A percentile compares a stretch with the other conserved stretches of the same genome.
phyloP scores from a whole-genome alignment of 345 rosid genomes.

The Geranium rotundifolium region DNA sequence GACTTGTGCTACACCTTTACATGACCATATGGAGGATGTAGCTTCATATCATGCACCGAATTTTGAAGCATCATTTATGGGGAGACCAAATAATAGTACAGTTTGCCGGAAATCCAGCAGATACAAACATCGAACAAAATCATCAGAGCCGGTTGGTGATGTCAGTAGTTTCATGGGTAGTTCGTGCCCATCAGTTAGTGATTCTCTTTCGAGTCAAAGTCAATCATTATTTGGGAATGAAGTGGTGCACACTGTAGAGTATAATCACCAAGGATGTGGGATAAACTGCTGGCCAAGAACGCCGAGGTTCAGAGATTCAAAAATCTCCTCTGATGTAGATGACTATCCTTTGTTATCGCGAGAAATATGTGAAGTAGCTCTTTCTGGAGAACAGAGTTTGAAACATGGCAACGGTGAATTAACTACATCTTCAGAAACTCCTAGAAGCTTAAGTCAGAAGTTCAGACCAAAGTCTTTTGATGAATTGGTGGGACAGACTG shows the following conservation, averaged over 20 bases:
- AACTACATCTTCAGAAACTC: slow-evolving; percentile 28
- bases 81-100: slow-evolving; percentile 13
- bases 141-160: slow-evolving; percentile 37
- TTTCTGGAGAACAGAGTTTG: slow-evolving; percentile 19
- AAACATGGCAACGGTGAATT: slow-evolving; percentile 22
- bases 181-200: slow-evolving; percentile 38
- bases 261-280: slow-evolving; percentile 47
- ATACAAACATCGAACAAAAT: slow-evolving; percentile 17
- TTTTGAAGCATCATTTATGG: slow-evolving; percentile 23
- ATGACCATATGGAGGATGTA: slow-evolving; percentile 31
- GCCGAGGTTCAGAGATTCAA: slow-evolving; percentile 54
- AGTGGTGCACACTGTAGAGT: slow-evolving; percentile 29
- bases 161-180: slow-evolving; percentile 40
- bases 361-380: slow-evolving; percentile 19
- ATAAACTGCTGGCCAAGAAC: slow-evolving; percentile 80
- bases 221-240: slow-evolving; percentile 36
- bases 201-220: slow-evolving; percentile 36
- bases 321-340: slow-evolving; percentile 53
- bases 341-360: slow-evolving; percentile 51
- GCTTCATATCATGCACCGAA: slow-evolving; percentile 34
- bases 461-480: slow-evolving; percentile 64
- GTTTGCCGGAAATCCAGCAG: slow-evolving; percentile 17
- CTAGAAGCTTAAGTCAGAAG: slow-evolving; percentile 66
- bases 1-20: slow-evolving; percentile 17
- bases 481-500: slow-evolving; percentile 82